These are phyloP conservation scores for Fusarium concolor DNA, from an alignment of 2,329 filamentous ascomycete genomes.

Conservation along the genomic window DNA sequence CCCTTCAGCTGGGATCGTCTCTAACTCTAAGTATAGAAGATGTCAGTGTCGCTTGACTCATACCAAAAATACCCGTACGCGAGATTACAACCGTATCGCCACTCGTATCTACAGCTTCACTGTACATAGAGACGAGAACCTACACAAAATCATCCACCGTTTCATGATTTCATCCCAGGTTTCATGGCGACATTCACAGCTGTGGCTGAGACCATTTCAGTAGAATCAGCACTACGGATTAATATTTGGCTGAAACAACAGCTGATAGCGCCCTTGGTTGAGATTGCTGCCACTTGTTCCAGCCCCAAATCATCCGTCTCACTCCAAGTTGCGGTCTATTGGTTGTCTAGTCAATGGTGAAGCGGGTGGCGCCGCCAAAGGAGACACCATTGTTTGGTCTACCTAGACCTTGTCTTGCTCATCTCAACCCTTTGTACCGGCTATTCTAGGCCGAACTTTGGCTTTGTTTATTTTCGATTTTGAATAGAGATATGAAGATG, in stretches of 20 bases:
- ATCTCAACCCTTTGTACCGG: neutral
- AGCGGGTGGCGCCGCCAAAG: slow-evolving; percentile 23
- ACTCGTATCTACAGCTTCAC: neutral
- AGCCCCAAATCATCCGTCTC: neutral
- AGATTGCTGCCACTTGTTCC: neutral
- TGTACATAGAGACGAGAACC: too few relatives aligned
- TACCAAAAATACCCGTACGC: slow-evolving; percentile 1
- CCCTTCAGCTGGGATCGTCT: neutral
- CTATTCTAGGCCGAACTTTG: neutral
- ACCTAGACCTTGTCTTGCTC: neutral
- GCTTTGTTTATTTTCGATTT: neutral
- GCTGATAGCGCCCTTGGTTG: neutral
- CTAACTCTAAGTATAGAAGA: neutral
- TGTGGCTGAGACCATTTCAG: slow-evolving; percentile 10
- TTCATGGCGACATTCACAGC: slow-evolving; percentile 10
- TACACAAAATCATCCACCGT: neutral
- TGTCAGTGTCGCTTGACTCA: too few relatives aligned
- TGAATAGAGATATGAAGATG: neutral
- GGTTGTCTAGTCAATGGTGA: slow-evolving; percentile 3
- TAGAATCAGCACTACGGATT: neutral
- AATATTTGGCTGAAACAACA: slow-evolving; percentile 16
- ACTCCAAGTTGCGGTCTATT: neutral
- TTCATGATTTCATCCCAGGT: slow-evolving; percentile 22
- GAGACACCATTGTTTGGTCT: slow-evolving; percentile 6
- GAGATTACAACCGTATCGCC: slow-evolving; percentile 4